Evolutionary conservation across 129 eudicot species (phyloP).

Genomic region (Chrysanthemum seticuspe): DNA sequence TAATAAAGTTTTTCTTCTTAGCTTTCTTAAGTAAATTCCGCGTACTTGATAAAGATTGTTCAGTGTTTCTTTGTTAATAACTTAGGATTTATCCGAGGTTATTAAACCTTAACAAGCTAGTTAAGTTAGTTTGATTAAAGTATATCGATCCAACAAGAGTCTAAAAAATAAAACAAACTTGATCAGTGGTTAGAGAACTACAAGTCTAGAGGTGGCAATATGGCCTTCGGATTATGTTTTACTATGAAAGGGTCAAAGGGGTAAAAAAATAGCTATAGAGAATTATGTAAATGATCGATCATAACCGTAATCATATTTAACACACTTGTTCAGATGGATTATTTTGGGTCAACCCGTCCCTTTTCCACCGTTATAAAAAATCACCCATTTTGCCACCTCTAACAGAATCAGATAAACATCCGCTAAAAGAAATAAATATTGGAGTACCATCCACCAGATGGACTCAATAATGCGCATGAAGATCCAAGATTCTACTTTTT

Average conservation of each 20-base stretch:
- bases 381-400: slow-evolving; percentile 2
- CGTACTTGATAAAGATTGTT: too few relatives aligned
- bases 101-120: too few relatives aligned
- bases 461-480: slow-evolving; percentile 81
- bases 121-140: too few relatives aligned
- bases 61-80: too few relatives aligned
- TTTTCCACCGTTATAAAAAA: neutral
- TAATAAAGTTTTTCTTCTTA: too few relatives aligned
- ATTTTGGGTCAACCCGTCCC: neutral
- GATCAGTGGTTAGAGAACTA: slow-evolving; percentile 4
- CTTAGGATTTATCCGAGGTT: too few relatives aligned
- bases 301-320: too few relatives aligned
- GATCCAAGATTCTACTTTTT: slow-evolving; percentile 84
- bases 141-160: too few relatives aligned
- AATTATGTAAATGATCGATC: too few relatives aligned
- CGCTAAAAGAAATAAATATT: too few relatives aligned
- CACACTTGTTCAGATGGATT: neutral
- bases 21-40: too few relatives aligned
- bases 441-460: slow-evolving; percentile 87
- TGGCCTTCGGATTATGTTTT: neutral
- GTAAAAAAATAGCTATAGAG: neutral
- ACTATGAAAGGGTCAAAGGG: neutral
- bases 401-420: neutral
- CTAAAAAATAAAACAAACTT: slow-evolving; percentile 35
- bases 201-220: neutral